Base-by-base conservation (phyloP, 805 yeast species). In the Metschnikowia dekortorum region DNA sequence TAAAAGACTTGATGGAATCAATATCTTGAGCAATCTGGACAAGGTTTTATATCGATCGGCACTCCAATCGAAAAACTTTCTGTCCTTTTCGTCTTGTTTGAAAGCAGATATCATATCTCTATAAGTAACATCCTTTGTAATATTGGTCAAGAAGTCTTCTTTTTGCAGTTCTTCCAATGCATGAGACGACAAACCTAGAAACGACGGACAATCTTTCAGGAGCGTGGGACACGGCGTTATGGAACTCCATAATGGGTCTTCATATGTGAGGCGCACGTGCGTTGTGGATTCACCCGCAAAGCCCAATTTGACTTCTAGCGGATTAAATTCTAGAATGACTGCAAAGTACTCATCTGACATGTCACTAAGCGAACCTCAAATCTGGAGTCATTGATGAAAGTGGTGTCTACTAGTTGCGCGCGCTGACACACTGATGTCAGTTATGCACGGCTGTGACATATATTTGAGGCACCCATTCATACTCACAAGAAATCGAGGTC, bases 401-500 rank as follows among this genome's bases (percentile, higher is more conserved):
- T n/a, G 31, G 14, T 28, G 31, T 32, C 44, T 33, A 26, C 41
- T 26, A 26, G 29, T 30, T 7, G 26, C 43, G 43, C 43, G 43
- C 39, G 39, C 22, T 37, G 16, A n/a, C 2, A 16, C 16, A 39
- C 4, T 14, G 33, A 11, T 8, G 43, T 34, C 9, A 16, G 34
- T 26, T 28, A 40, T 39, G 43, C 16, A 39, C 43, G n/a, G 26
- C 4, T 26, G n/a, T 6, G 6, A 10, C 16, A 14, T 39, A 22
- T 16, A 29, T n/a, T 37, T 37, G 8, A n/a, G n/a, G 6, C 16
- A 31, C 30, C 30, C n/a, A 22, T 4, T 26, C 16, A 8, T 39
- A 39, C 14, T 39, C 50, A 64, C 18, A 65, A 55, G 29, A 71
- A 60, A 41, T 70, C 77, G 33, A 74, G 66, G 46, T 71, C 79